Conservation (phyloP, 2,329 filamentous ascomycete genomes). For the Beauveria asiatica region DNA sequence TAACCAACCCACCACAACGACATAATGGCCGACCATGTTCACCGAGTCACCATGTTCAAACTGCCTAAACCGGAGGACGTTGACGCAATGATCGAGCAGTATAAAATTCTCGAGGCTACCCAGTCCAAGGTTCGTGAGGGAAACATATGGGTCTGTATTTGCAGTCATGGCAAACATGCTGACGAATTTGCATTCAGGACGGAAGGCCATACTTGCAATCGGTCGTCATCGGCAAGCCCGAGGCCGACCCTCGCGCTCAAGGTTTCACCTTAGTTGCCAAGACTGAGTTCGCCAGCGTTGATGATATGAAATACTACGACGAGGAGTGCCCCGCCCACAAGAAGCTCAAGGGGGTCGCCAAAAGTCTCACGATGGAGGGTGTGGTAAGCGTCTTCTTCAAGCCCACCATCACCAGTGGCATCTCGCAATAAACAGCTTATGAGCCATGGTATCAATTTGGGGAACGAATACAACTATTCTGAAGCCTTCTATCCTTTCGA, state of each 20-base stretch:
- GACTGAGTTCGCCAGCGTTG: slow-evolving; percentile 53
- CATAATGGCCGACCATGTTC: slow-evolving; percentile 32
- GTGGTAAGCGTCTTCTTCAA: slow-evolving; percentile 34
- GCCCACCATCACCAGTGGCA: slow-evolving; percentile 22
- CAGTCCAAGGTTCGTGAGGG: slow-evolving; percentile 35
- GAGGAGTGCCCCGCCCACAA: slow-evolving; percentile 36
- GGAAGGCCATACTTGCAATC: slow-evolving; percentile 62
- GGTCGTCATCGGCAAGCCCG: slow-evolving; percentile 42
- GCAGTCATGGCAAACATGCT: background rate
- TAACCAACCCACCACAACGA: background rate
- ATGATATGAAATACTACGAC: slow-evolving; percentile 66
- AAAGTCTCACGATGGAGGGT: slow-evolving; percentile 26
- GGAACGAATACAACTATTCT: background rate
- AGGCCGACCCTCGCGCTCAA: slow-evolving; percentile 51
- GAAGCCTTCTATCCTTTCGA: background rate
- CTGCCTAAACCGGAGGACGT: slow-evolving; percentile 35
- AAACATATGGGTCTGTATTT: background rate
- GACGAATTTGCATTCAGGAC: slow-evolving; percentile 37
- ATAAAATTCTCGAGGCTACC: slow-evolving; percentile 30
- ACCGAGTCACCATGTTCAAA: slow-evolving; percentile 48
- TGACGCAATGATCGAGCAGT: slow-evolving; percentile 35
- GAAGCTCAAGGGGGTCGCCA: slow-evolving; percentile 30
- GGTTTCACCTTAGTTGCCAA: slow-evolving; percentile 58
- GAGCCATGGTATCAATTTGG: background rate
- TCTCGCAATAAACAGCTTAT: background rate